Conservation (phyloP, 108 stramenopile species). For the Chaetoceros tenuissimus region DNA sequence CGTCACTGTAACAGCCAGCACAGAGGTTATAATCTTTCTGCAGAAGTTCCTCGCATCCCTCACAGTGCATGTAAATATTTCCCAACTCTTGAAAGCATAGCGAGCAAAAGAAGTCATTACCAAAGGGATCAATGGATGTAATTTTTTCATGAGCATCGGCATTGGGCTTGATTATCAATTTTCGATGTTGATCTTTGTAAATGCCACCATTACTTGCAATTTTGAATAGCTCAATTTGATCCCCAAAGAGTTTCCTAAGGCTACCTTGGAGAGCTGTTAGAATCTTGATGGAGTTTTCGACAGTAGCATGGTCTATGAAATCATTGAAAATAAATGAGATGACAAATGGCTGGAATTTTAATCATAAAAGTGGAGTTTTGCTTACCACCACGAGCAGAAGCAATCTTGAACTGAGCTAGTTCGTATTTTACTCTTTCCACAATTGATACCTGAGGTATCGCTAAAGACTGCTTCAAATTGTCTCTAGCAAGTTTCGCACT, state of each 20-base stretch:
- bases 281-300: constrained; percentile 4
- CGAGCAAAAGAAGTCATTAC: constrained; percentile 57
- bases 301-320: not conserved
- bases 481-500: constrained; percentile 48
- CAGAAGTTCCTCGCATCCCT: constrained; percentile 77
- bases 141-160: constrained; percentile 18
- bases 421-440: constrained; percentile 48
- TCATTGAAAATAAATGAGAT: not conserved
- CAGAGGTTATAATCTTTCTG: constrained; percentile 82
- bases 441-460: constrained; percentile 63
- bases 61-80: constrained; percentile 83
- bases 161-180: constrained; percentile 11
- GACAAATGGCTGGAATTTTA: not conserved
- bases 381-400: not conserved
- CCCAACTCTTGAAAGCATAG: constrained; percentile 66
- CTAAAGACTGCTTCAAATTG: constrained; percentile 44
- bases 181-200: constrained; percentile 6
- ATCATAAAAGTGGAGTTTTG: not conserved
- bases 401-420: constrained; percentile 11
- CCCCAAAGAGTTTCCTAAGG: constrained; percentile 10
- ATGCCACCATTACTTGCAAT: not conserved
- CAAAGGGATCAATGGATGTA: constrained; percentile 38
- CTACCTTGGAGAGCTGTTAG: not conserved
- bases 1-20: constrained; percentile 43
- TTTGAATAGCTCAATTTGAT: constrained; percentile 6